Evolutionary conservation across 805 yeast genomes (phyloP), one percentile per base, ranked within the genome.

Genomic region (Kodamaea hsintzibuensis): DNA sequence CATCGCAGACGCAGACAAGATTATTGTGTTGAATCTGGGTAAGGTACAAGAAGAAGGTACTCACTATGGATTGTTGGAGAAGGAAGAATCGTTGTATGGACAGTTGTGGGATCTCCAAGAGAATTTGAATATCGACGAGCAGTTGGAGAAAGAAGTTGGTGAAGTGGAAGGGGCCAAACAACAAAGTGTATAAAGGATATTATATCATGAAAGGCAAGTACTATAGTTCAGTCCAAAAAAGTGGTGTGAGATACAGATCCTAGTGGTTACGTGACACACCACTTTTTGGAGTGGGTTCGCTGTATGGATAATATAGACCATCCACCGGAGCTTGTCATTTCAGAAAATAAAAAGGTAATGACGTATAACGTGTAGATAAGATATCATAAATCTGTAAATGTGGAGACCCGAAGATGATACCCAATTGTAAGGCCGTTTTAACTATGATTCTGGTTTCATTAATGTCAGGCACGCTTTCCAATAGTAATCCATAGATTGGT

Each of bases 41-140:
- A 55, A 68, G 4, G 96, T 95, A 13, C 83, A 80, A 43, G 99
- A 95, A 67, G 93, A 91, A 69, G 99, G 99, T 37, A 83, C 85
- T 0, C 99, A 95, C 67, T 69, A 72, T 37, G 80, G 77, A 19
- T 78, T 95, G 33, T 67, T 95, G 49, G 70, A 67, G 8, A 71
- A 73, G 43, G 74, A 76, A 0, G 74, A 71, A 5, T 86, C 96
- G 0, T 74, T 93, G 50, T 95, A 95, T 70, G 78, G 82, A 18
- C 86, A 85, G 56, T 77, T 95, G 64, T 95, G 99, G 99, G 81
- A 85, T 62, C 90, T 96, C 45, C 99, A 95, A 74, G 98, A 93
- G 68, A 82, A 86, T 60, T 71, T 88, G 86, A 58, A 55, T 33
- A 51, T 58, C 7, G 61, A 56, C 7, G 53, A 52, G 43, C 54